Evolutionary conservation across 2,329 filamentous ascomycete species (phyloP).

Genomic region (Aspergillus tamarii): DNA sequence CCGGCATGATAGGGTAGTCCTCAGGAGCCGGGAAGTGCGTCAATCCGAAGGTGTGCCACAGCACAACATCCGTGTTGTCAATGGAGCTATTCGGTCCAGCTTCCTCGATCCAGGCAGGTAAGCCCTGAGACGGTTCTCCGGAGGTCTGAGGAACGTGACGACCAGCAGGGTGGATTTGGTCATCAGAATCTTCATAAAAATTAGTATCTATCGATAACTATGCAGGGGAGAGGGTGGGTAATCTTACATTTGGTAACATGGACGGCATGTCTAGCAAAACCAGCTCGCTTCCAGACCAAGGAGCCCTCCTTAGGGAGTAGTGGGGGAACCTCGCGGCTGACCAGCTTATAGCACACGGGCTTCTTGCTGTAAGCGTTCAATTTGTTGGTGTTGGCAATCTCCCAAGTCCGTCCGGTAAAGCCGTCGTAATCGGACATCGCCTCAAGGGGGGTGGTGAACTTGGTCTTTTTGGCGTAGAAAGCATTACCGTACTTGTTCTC

Average conservation of each 20-base stretch:
- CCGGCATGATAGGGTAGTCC: constrained; percentile 91
- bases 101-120: constrained; percentile 72
- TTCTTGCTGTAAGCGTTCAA: constrained; percentile 86
- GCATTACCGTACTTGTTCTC: constrained; percentile 91
- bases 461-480: constrained; percentile 83
- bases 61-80: constrained; percentile 81
- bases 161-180: constrained; percentile 82
- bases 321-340: constrained; percentile 78
- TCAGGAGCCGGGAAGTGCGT: constrained; percentile 88
- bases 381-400: constrained; percentile 82
- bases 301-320: constrained; percentile 79
- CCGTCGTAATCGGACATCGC: constrained; percentile 81
- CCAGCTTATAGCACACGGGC: constrained; percentile 84
- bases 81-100: constrained; percentile 69
- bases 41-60: constrained; percentile 93
- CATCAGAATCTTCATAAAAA: constrained; percentile 65
- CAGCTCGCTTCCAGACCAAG: constrained; percentile 86
- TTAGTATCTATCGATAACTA: background rate
- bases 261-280: constrained; percentile 83
- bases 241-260: constrained; percentile 84
- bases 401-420: constrained; percentile 79
- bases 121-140: constrained; percentile 72
- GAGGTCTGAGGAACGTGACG: constrained; percentile 87
- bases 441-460: constrained; percentile 70
- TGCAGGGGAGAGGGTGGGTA: background rate